Percentiles rank a stretch among this genome's conserved stretches.
Evolutionary conservation across 768 basidiomycete genomes (phyloP).

Genomic region (Phaeolepiota aurea): DNA sequence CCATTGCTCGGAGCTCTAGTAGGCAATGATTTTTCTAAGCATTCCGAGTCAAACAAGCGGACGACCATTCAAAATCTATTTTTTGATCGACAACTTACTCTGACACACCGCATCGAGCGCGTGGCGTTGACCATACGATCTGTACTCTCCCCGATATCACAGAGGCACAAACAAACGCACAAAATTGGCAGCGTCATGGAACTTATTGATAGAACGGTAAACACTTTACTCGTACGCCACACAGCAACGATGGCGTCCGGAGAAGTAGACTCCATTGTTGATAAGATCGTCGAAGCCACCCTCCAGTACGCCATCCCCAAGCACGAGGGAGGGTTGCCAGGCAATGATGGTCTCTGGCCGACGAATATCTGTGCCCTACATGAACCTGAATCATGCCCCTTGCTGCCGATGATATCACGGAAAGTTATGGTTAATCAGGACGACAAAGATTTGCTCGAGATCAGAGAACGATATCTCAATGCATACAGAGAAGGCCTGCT

Average conservation of each 20-base stretch:
- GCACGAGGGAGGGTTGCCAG: conserved; percentile 32
- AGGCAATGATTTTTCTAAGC: conserved; percentile 72
- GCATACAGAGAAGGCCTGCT: conserved; percentile 58
- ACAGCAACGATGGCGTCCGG: conserved; percentile 41
- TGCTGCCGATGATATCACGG: conserved; percentile 45
- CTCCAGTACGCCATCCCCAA: conserved; percentile 72
- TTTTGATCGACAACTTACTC: conserved; percentile 52
- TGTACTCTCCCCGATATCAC: conserved; percentile 42
- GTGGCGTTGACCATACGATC: conserved; percentile 49
- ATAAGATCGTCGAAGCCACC: conserved; percentile 65
- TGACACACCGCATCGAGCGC: conserved; percentile 57
- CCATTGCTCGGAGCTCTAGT: conserved; percentile 73
- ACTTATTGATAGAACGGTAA: conserved; percentile 63
- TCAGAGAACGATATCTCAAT: conserved; percentile 42
- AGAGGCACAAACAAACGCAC: conserved; percentile 42
- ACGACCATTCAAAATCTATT: conserved; percentile 49
- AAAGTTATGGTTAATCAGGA: conserved; percentile 24
- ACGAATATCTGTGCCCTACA: conserved; percentile 59
- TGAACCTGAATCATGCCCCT: conserved; percentile 42
- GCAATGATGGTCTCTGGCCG: conserved; percentile 38
- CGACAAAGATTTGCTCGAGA: conserved; percentile 14
- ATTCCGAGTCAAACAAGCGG: conserved; percentile 35
- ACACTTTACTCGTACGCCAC: conserved; percentile 43
- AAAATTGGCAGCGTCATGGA: conserved; percentile 67
- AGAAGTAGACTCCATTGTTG: conserved; percentile 59